These are phyloP conservation scores for Eremothecium cymbalariae DNA, from an alignment of 1,139 yeast species.

Conservation along the genomic window DNA sequence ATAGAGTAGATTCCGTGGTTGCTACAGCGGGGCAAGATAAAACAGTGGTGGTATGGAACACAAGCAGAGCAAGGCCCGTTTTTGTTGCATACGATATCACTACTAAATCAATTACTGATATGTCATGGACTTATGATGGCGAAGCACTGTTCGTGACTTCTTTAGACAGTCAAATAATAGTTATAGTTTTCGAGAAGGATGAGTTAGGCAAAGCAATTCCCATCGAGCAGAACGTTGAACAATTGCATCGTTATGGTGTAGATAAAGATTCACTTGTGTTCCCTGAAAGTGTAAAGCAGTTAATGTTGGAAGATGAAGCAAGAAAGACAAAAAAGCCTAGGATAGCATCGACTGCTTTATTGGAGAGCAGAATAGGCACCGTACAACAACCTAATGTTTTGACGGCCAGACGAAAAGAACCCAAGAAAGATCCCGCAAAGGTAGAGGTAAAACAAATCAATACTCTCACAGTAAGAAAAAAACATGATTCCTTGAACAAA, in stretches of 20 bases:
- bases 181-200: slow-evolving; percentile 54
- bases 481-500: slow-evolving; percentile 24
- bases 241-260: slow-evolving; percentile 77
- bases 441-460: slow-evolving; percentile 14
- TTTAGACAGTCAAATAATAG: slow-evolving; percentile 74
- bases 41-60: slow-evolving; percentile 64
- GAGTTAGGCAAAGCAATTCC: slow-evolving; percentile 75
- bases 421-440: slow-evolving; percentile 2
- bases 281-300: slow-evolving; percentile 80
- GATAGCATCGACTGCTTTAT: slow-evolving; percentile 3
- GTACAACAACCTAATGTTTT: slow-evolving; percentile 9
- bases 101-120: slow-evolving; percentile 58
- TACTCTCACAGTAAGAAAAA: slow-evolving; percentile 26
- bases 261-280: slow-evolving; percentile 75
- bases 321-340: slow-evolving; percentile 21
- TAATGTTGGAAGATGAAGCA: slow-evolving; percentile 60
- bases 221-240: slow-evolving; percentile 54
- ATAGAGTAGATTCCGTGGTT: slow-evolving; percentile 40
- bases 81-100: slow-evolving; percentile 57
- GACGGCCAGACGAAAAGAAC: slow-evolving; percentile 3
- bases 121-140: slow-evolving; percentile 78
- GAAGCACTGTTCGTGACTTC: slow-evolving; percentile 62
- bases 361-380: slow-evolving; percentile 8
- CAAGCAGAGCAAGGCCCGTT: slow-evolving; percentile 51
- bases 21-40: slow-evolving; percentile 80